Conservation (phyloP, 2,329 filamentous ascomycete genomes). For the Stylonectria norvegica region DNA sequence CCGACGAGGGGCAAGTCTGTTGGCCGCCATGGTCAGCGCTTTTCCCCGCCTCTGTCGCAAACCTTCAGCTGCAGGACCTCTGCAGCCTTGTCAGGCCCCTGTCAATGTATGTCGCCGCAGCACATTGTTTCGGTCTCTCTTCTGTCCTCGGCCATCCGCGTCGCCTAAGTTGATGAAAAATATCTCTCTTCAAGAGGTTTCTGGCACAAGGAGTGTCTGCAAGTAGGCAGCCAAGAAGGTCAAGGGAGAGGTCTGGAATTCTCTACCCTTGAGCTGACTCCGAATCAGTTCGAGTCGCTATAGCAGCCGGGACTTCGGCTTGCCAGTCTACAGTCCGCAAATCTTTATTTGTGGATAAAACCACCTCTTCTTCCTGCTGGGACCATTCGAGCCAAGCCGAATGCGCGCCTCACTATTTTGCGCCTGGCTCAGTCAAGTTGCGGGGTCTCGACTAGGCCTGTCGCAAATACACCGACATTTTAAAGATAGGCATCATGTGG, state of each 20-base stretch:
- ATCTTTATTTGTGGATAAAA: background rate
- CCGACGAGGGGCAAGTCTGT: conserved; percentile 14
- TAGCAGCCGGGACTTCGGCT: background rate
- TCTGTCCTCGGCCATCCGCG: conserved; percentile 8
- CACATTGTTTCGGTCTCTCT: conserved; percentile 1
- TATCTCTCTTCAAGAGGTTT: conserved; percentile 4
- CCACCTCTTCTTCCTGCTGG: conserved; percentile 1
- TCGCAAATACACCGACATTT: conserved; percentile 27
- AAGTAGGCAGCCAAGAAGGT: background rate
- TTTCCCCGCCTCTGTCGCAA: conserved; percentile 22
- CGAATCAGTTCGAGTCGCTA: background rate
- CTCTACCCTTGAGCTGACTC: background rate
- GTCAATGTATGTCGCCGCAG: conserved; percentile 8
- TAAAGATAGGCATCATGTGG: conserved; percentile 20
- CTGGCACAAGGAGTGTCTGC: no score
- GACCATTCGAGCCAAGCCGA: conserved; percentile 3
- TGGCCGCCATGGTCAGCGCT: conserved; percentile 18
- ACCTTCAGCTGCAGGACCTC: conserved; percentile 17
- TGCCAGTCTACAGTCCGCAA: background rate
- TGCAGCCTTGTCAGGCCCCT: conserved; percentile 26
- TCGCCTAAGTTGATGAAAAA: conserved; percentile 10
- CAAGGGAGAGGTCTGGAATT: background rate
- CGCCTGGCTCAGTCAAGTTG: conserved; percentile 9
- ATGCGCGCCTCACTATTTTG: conserved; percentile 6
- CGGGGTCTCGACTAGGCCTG: conserved; percentile 15